These are phyloP conservation scores for Allium cepa DNA, from an alignment of 106 monocot species.

Conservation along the genomic window DNA sequence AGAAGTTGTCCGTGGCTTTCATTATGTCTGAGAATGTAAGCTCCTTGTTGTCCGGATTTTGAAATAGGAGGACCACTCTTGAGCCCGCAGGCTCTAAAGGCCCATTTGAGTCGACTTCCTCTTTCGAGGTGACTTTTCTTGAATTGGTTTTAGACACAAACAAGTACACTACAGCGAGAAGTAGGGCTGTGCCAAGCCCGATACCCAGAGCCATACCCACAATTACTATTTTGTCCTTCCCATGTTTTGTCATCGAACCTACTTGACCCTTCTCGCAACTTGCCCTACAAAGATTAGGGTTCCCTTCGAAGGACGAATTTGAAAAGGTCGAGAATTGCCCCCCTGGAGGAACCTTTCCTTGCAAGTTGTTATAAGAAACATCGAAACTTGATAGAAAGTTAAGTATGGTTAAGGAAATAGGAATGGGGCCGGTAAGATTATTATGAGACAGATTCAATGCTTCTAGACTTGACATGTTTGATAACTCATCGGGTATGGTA, in stretches of 20 bases:
- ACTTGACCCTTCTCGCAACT: constrained; percentile 13
- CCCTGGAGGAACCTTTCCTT: constrained; percentile 41
- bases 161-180: constrained; percentile 25
- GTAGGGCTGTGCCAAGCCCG: constrained; percentile 28
- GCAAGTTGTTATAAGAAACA: constrained; percentile 60
- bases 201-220: constrained; percentile 31
- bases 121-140: constrained; percentile 23
- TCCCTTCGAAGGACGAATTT: constrained; percentile 42
- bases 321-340: constrained; percentile 74
- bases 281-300: constrained; percentile 46
- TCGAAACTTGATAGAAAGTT: constrained; percentile 57
- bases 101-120: constrained; percentile 23
- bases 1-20: constrained; percentile 53
- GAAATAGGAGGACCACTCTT: constrained; percentile 47
- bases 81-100: constrained; percentile 18
- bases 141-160: constrained; percentile 29
- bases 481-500: constrained; percentile 43
- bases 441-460: constrained; percentile 60
- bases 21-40: constrained; percentile 38
- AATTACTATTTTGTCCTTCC: constrained; percentile 30
- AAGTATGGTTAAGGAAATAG: constrained; percentile 34
- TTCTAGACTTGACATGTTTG: constrained; percentile 58
- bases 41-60: constrained; percentile 38
- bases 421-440: too few relatives aligned
- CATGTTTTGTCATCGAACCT: not conserved